phyloP scores from a whole-genome alignment of 2,329 filamentous ascomycete species.

The Colletotrichum shisoi region DNA sequence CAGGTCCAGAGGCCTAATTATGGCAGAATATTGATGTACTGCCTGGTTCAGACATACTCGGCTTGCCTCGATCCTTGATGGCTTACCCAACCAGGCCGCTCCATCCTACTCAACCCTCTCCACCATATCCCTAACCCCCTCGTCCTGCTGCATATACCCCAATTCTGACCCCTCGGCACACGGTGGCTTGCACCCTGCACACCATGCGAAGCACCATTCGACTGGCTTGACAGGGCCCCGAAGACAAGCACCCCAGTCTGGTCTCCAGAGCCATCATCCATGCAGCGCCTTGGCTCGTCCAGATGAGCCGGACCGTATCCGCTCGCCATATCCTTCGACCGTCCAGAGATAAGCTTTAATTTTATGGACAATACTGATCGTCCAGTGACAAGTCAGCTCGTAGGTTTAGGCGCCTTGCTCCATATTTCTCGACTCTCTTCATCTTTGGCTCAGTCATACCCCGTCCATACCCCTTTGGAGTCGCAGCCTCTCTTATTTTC shows the following conservation, averaged over 20 bases:
- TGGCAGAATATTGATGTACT: slow-evolving; percentile 40
- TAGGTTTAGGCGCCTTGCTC: slow-evolving; percentile 56
- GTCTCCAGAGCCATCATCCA: slow-evolving; percentile 20
- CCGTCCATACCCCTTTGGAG: slow-evolving; percentile 41
- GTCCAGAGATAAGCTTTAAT: slow-evolving; percentile 49
- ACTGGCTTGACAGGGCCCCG: slow-evolving; percentile 36
- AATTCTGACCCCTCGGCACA: slow-evolving; percentile 39
- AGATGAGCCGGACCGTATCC: slow-evolving; percentile 41
- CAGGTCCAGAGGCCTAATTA: slow-evolving; percentile 33
- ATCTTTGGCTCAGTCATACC: slow-evolving; percentile 51
- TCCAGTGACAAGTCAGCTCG: slow-evolving; percentile 55
- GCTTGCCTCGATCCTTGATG: slow-evolving; percentile 34
- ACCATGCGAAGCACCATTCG: slow-evolving; percentile 20
- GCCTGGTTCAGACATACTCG: slow-evolving; percentile 27
- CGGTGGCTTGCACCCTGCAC: slow-evolving; percentile 39
- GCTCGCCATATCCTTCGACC: slow-evolving; percentile 38
- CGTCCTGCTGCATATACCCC: slow-evolving; percentile 33
- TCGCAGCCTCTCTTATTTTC: slow-evolving; percentile 39
- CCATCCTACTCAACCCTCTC: slow-evolving; percentile 20
- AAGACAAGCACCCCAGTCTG: slow-evolving; percentile 36
- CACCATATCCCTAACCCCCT: slow-evolving; percentile 30
- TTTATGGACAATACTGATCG: slow-evolving; percentile 52
- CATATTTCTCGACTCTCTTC: slow-evolving; percentile 47
- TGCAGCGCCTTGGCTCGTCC: slow-evolving; percentile 39
- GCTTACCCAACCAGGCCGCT: slow-evolving; percentile 34